These are phyloP conservation scores for Malassezia obtusa DNA, from an alignment of 1,284 basidiomycete genomes.

Conservation along the genomic window DNA sequence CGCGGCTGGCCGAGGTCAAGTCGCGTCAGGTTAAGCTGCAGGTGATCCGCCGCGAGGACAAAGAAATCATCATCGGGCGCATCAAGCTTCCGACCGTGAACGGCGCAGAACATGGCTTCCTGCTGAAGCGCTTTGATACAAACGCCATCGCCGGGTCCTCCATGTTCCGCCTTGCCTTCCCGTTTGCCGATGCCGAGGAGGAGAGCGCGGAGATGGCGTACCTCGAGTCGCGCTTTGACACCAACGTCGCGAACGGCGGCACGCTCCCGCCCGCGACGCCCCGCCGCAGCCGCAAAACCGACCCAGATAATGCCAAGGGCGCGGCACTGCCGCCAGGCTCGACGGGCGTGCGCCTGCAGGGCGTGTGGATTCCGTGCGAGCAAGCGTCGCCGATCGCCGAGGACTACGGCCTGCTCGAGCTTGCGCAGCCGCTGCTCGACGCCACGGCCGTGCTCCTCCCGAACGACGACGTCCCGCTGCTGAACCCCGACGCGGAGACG, in stretches of 20 bases:
- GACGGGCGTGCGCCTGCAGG: slow-evolving; percentile 60
- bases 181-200: slow-evolving; percentile 65
- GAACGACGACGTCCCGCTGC: slow-evolving; percentile 27
- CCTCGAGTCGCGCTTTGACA: slow-evolving; percentile 69
- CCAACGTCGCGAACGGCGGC: slow-evolving; percentile 69
- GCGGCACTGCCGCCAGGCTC: slow-evolving; percentile 33
- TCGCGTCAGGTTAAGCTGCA: slow-evolving; percentile 63
- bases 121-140: slow-evolving; percentile 63
- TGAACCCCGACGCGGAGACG: slow-evolving; percentile 18
- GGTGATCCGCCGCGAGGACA: slow-evolving; percentile 67
- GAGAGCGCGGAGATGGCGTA: slow-evolving; percentile 76
- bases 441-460: slow-evolving; percentile 63
- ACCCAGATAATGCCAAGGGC: slow-evolving; percentile 9
- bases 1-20: slow-evolving; percentile 30
- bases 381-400: slow-evolving; percentile 62
- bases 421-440: slow-evolving; percentile 61
- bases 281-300: slow-evolving; percentile 21
- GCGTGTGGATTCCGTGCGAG: slow-evolving; percentile 71
- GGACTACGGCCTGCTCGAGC: slow-evolving; percentile 56
- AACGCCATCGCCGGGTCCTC: slow-evolving; percentile 88
- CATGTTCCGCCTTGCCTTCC: slow-evolving; percentile 96
- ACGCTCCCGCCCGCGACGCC: slow-evolving; percentile 51
- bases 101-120: slow-evolving; percentile 34
- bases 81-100: slow-evolving; percentile 75
- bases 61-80: slow-evolving; percentile 77